These are phyloP conservation scores for Pyrenophora seminiperda DNA, from an alignment of 2,329 filamentous ascomycete species.

Conservation along the genomic window DNA sequence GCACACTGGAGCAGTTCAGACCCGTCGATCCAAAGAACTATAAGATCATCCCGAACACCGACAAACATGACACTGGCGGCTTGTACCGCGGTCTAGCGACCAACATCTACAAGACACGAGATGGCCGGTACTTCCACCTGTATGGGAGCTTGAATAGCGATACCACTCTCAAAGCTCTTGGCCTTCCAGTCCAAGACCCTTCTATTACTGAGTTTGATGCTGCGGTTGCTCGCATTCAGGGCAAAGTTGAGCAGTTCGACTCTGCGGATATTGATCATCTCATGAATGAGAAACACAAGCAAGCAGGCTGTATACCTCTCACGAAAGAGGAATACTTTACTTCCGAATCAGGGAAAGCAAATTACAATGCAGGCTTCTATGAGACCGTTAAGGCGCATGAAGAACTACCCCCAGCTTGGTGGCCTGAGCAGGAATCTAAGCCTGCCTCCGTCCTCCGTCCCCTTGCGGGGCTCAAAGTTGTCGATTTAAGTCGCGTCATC, in stretches of 20 bases:
- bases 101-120: conserved; percentile 56
- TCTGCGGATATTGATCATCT: conserved; percentile 43
- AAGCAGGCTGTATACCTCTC: conserved; percentile 50
- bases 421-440: conserved; percentile 45
- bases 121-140: conserved; percentile 54
- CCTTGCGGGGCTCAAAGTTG: conserved; percentile 56
- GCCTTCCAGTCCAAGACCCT: conserved; percentile 35
- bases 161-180: conserved; percentile 48
- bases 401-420: conserved; percentile 48
- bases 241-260: conserved; percentile 43
- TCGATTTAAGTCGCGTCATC: conserved; percentile 58
- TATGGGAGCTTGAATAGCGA: conserved; percentile 57
- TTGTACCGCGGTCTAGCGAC: conserved; percentile 46
- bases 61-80: conserved; percentile 35
- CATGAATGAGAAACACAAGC: conserved; percentile 47
- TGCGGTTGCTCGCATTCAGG: neutral
- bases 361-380: conserved; percentile 50
- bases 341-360: conserved; percentile 52
- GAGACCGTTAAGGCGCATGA: conserved; percentile 42
- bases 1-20: no score
- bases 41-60: conserved; percentile 15
- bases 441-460: conserved; percentile 43
- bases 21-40: conserved; percentile 9
- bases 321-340: conserved; percentile 47
- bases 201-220: neutral